These are phyloP conservation scores for Clonostachys byssicola DNA, from an alignment of 2,329 filamentous ascomycete species.

Conservation along the genomic window DNA sequence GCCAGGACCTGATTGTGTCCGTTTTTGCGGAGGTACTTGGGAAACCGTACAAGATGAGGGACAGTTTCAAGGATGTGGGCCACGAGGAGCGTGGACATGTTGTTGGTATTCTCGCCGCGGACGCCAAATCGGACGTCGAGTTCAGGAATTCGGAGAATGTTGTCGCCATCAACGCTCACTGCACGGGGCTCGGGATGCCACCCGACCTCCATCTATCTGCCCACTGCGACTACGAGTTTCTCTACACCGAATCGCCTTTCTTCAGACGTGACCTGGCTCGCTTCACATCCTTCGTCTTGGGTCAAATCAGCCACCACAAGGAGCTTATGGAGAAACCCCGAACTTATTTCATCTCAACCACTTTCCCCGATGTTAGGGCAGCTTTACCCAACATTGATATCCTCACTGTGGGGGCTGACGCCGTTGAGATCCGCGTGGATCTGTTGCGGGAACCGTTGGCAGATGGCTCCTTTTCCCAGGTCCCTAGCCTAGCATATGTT, in stretches of 20 bases:
- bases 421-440: slow-evolving; percentile 81
- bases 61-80: slow-evolving; percentile 48
- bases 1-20: slow-evolving; percentile 70
- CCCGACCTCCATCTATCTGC: slow-evolving; percentile 63
- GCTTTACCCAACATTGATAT: slow-evolving; percentile 84
- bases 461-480: slow-evolving; percentile 55
- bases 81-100: slow-evolving; percentile 58
- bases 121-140: slow-evolving; percentile 53
- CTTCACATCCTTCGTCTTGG: slow-evolving; percentile 75
- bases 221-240: slow-evolving; percentile 79
- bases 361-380: slow-evolving; percentile 79
- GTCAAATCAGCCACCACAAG: slow-evolving; percentile 74
- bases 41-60: slow-evolving; percentile 61
- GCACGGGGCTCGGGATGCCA: slow-evolving; percentile 65
- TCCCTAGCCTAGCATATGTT: slow-evolving; percentile 80
- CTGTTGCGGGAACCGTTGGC: slow-evolving; percentile 67
- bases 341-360: slow-evolving; percentile 84
- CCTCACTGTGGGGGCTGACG: slow-evolving; percentile 80
- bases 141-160: slow-evolving; percentile 54
- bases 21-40: slow-evolving; percentile 77
- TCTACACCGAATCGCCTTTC: slow-evolving; percentile 71
- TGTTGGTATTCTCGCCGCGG: slow-evolving; percentile 57
- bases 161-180: slow-evolving; percentile 73
- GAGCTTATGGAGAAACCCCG: slow-evolving; percentile 72
- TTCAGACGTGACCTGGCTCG: slow-evolving; percentile 72